Percentiles rank a stretch among this genome's conserved stretches.
These are phyloP conservation scores for Penicillium frequentans DNA, from an alignment of 2,329 filamentous ascomycete species.

Conservation along the genomic window DNA sequence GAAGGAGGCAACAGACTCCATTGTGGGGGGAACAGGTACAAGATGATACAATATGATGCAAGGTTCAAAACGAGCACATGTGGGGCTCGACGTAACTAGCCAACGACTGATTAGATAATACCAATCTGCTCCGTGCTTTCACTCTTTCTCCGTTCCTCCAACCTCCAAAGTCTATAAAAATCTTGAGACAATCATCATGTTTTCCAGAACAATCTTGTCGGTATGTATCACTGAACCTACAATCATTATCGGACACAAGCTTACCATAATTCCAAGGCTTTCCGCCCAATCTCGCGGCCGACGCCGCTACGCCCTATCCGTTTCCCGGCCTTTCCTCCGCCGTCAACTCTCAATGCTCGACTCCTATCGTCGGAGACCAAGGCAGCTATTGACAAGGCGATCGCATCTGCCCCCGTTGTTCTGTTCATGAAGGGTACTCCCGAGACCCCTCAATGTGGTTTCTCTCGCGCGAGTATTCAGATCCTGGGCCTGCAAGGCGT, in stretches of 20 bases:
- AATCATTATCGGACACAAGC: not conserved
- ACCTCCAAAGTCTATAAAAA: not conserved
- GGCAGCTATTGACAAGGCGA: conserved; percentile 84
- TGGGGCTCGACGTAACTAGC: conserved; percentile 13
- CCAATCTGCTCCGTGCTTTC: not conserved
- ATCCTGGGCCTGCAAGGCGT: conserved; percentile 93
- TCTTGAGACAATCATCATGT: conserved; percentile 24
- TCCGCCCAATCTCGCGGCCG: conserved; percentile 32
- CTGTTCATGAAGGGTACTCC: conserved; percentile 99
- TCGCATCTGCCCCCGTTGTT: conserved; percentile 84
- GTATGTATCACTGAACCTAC: conserved; percentile 1
- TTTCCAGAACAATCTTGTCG: conserved; percentile 26
- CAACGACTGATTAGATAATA: conserved; percentile 1
- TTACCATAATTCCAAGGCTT: conserved; percentile 24
- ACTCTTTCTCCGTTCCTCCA: not conserved
- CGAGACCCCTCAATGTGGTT: conserved; percentile 93
- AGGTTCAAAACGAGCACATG: not conserved
- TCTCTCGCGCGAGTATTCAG: conserved; percentile 92
- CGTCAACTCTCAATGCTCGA: conserved; percentile 47
- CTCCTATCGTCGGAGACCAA: conserved; percentile 78
- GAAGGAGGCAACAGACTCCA: conserved; percentile 5
- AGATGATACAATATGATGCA: not conserved
- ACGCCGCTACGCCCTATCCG: conserved; percentile 22
- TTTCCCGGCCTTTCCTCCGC: conserved; percentile 38
- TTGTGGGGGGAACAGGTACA: not conserved